phyloP scores from a whole-genome alignment of 441 rosid species.

The Pelargonium cotyledonis region DNA sequence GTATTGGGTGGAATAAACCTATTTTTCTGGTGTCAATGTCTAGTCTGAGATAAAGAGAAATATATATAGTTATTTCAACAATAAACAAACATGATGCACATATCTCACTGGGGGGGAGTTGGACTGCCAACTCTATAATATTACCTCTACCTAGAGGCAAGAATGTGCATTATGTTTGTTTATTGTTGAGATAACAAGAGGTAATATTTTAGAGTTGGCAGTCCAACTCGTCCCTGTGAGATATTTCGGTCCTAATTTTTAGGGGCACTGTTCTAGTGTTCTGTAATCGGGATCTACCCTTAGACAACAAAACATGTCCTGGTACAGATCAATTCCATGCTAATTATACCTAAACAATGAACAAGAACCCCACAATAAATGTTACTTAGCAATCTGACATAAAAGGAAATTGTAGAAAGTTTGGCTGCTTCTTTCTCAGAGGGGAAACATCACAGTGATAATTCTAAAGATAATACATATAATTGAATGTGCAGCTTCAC shows the following conservation, averaged over 20 bases:
- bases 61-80: background rate
- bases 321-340: background rate
- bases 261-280: background rate
- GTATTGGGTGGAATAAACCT: background rate
- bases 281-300: background rate
- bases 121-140: background rate
- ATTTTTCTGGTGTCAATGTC: too few species aligned
- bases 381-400: constrained; percentile 21
- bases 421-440: constrained; percentile 21
- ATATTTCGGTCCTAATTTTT: background rate
- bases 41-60: too few species aligned
- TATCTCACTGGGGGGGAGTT: background rate
- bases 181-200: background rate
- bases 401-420: constrained; percentile 22
- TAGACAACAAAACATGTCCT: constrained; percentile 5
- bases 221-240: background rate
- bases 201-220: background rate
- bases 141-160: background rate
- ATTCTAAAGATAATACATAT: constrained; percentile 14
- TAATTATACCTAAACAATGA: constrained; percentile 5
- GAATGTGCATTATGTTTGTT: background rate
- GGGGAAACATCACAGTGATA: constrained; percentile 18
- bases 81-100: background rate
- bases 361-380: constrained; percentile 24
- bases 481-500: constrained; percentile 15